Percentiles rank a stretch among this genome's conserved stretches.
These are phyloP conservation scores for Singerocomus rubriflavus DNA, from an alignment of 1,284 basidiomycete species.

Conservation along the genomic window DNA sequence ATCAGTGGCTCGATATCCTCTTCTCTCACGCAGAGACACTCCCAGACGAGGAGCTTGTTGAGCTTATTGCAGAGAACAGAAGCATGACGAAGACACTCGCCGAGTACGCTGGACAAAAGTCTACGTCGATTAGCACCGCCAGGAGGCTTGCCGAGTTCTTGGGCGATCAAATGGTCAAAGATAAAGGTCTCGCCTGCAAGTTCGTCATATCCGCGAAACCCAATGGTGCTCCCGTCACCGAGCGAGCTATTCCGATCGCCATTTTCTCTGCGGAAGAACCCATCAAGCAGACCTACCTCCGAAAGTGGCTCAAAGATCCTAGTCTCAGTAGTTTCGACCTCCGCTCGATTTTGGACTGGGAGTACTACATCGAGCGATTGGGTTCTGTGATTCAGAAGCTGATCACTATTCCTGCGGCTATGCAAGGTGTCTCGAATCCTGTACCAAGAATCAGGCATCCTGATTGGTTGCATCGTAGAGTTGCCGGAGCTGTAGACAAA, in stretches of 20 bases:
- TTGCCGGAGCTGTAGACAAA: slow-evolving; percentile 89
- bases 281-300: slow-evolving; percentile 88
- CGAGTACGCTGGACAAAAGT: slow-evolving; percentile 96
- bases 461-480: slow-evolving; percentile 94
- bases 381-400: slow-evolving; percentile 99
- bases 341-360: slow-evolving; percentile 95
- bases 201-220: slow-evolving; percentile 98
- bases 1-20: slow-evolving; percentile 97
- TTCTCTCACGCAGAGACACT: slow-evolving; percentile 85
- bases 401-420: slow-evolving; percentile 98
- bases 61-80: slow-evolving; percentile 97
- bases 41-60: slow-evolving; percentile 90
- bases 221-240: slow-evolving; percentile 92
- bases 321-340: slow-evolving; percentile 88
- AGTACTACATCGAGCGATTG: slow-evolving; percentile 96
- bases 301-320: slow-evolving; percentile 96
- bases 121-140: slow-evolving; percentile 97
- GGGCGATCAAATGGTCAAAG: slow-evolving; percentile 98
- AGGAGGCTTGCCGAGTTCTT: slow-evolving; percentile 95
- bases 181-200: slow-evolving; percentile 98
- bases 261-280: slow-evolving; percentile 96
- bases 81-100: slow-evolving; percentile 98
- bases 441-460: slow-evolving; percentile 96
- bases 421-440: slow-evolving; percentile 97
- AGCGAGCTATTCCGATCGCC: slow-evolving; percentile 96